Base-by-base conservation (phyloP, 148 eudicot genomes). In the Vaccinium vitisidaea region DNA sequence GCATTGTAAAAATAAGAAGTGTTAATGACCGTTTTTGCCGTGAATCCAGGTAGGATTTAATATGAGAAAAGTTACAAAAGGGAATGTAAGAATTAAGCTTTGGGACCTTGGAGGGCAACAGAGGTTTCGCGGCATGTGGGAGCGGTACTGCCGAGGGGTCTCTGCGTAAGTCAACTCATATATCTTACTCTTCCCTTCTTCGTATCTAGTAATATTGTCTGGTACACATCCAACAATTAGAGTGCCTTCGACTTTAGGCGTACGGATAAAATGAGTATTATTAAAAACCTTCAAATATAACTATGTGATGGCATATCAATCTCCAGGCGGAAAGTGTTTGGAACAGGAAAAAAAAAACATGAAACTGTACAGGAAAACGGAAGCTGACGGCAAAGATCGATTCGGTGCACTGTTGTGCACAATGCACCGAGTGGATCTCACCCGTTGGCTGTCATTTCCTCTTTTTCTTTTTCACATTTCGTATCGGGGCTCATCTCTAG, bases 91-190 rank as follows among this genome's bases (percentile, higher is more conserved):
- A 46, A 95, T 95, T 84, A 95, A 95, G 84, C 92, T 96, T 55
- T 96, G 98, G 98, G 98, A 96, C 80, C 92, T 96, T 77, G 98
- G 98, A 90, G 98, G 98, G 25, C 98, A 96, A 77, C 88, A 85
- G 63, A 93, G 98, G 86, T 96, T 96, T 70, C 95, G 95, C 79
- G 82, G 92, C 85, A 96, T 96, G 98, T 94, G 98, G 98, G 98
- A 96, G 86, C 93, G 98, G 18, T 96, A 96, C 82, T 94, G 98
- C 75, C 93, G 98, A 39, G 98, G 95, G 18, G 98, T 91, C 77
- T 87, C 98, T 43, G 95, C 98, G 98, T 95, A 93, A 89, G 86
- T 80, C 46, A 43, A 5, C 6, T 43, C 83, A 67, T 84, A 2
- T 49, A 67, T 81, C 63, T 21, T 23, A 11, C 14, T 9, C 32